Evolutionary conservation across 352 stramenopile species (phyloP), one percentile per base, ranked within the genome.

Genomic region (Phytophthora pseudosyringae): DNA sequence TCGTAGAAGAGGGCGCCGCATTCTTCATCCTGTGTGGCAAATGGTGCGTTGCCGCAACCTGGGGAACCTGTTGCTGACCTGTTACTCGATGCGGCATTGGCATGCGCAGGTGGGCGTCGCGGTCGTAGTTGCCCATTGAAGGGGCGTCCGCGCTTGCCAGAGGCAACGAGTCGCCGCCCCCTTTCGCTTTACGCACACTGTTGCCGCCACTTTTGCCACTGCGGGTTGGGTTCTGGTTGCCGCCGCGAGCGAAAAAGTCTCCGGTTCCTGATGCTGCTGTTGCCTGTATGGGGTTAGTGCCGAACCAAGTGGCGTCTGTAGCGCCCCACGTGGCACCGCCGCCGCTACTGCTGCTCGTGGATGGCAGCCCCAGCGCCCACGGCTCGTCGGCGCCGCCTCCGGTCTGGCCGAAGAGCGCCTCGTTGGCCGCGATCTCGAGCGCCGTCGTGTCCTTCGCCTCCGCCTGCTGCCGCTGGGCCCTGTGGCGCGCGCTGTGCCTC

Each of bases 111-210:
- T 78, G 67, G n/a, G 70, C 59, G 25, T 81, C 58, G 33, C 78
- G 78, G 61, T 91, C 80, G 73, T 81, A 88, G 32, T 81, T 85
- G 40, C 78, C 82, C 79, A 90, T 88, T 13, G 53, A 45, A 58
- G 32, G 33, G 35, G 40, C 39, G 58, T 64, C 50, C 13, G n/a
- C 31, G 28, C 46, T 40, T 48, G 56, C 33, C 26, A 53, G 15
- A 25, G 43, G 38, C 31, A 60, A 54, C 25, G 26, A 45, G n/a
- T 62, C 52, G 16, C 51, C 28, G 16, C 45, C 29, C 15, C 44
- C 35, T 73, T 51, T 63, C 28, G 49, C 35, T 64, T 53, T 71
- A 33, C 36, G 41, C n/a, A 40, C 36, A 48, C 33, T 67, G 11
- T 43, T 62, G 33, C 45, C 47, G 36, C 43, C 43, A 63, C 50